Evolutionary conservation across 2,329 filamentous ascomycete genomes (phyloP), one percentile per base, ranked within the genome.

Genomic region (Fusarium albosuccineum): DNA sequence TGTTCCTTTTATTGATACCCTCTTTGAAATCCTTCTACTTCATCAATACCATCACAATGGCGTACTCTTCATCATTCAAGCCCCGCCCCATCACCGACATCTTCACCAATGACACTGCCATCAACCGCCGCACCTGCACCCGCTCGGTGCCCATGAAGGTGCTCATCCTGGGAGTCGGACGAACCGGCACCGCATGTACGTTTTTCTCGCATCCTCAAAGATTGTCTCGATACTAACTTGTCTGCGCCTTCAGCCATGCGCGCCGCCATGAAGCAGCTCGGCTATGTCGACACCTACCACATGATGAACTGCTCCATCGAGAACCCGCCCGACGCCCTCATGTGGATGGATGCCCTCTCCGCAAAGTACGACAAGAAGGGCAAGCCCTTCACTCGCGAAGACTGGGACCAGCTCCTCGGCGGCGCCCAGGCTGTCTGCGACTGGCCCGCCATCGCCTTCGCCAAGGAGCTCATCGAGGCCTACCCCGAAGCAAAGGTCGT

Each of bases 401-500:
- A 92, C 77, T 92, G 88, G 87, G 89, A 92, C 76, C 85, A 89
- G 76, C 83, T 92, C 10, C 81, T 92, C 61, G 88, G 89, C 51
- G 84, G 89, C 76, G 88, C 87, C 74, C 87, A 87, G 78, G 89
- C 89, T 42, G 87, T 92, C 16, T 90, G 87, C 76, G 90, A 92
- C 81, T 90, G 86, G 86, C 89, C 37, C 17, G 50, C 50, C 50
- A 37, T 53, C 16, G 46, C 46, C 42, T 92, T 92, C 72, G 87
- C 87, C 54, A 85, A 89, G 76, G 90, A 92, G 76, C 82, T 92
- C 63, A 89, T 92, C 65, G 86, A 89, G 73, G 88, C 89, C 14
- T 92, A 92, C 74, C 90, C 90, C 2, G 87, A 92, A 57, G 90
- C 90, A 60, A 92, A 92, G 78, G 86, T 92, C 55, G 84, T 93